Conservation (phyloP, 169 alveolate species). For the Theileria orientalis region DNA sequence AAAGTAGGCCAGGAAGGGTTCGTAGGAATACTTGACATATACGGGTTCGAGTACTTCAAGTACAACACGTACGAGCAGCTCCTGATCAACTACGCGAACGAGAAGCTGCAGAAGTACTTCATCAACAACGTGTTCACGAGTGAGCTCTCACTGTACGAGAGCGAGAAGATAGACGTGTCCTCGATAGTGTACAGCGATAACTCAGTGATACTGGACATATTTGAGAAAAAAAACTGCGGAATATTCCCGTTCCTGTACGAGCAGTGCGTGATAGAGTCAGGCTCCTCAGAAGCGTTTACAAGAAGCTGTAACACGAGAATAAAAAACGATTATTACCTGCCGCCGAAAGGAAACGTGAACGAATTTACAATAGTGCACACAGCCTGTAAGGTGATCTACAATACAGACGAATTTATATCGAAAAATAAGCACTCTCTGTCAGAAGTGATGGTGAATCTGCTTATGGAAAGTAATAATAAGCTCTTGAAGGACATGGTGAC, state of each 20-base stretch:
- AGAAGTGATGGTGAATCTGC: conserved; percentile 21
- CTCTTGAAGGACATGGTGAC: conserved; percentile 21
- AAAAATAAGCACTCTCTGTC: conserved; percentile 63
- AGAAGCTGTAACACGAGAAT: conserved; percentile 59
- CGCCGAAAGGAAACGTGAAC: conserved; percentile 54
- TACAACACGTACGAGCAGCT: conserved; percentile 97
- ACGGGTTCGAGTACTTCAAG: conserved; percentile 96
- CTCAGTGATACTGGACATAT: conserved; percentile 64
- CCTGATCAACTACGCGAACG: conserved; percentile 97
- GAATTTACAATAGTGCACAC: conserved; percentile 62
- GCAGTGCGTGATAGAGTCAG: conserved; percentile 64
- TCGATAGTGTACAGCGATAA: conserved; percentile 69
- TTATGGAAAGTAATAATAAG: conserved; percentile 28
- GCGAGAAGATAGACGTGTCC: conserved; percentile 55
- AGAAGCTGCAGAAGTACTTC: conserved; percentile 92
- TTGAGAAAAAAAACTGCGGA: conserved; percentile 64
- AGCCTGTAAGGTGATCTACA: conserved; percentile 49
- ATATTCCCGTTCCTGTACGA: conserved; percentile 61
- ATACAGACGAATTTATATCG: conserved; percentile 59
- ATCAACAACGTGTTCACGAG: conserved; percentile 89
- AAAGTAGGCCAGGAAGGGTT: conserved; percentile 32
- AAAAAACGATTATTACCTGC: conserved; percentile 42
- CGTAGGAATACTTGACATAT: conserved; percentile 97
- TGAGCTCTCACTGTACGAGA: conserved; percentile 83
- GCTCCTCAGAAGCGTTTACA: conserved; percentile 55